Conservation (phyloP, 176 grass and related monocot genomes). For the Oryza meyeriana region DNA sequence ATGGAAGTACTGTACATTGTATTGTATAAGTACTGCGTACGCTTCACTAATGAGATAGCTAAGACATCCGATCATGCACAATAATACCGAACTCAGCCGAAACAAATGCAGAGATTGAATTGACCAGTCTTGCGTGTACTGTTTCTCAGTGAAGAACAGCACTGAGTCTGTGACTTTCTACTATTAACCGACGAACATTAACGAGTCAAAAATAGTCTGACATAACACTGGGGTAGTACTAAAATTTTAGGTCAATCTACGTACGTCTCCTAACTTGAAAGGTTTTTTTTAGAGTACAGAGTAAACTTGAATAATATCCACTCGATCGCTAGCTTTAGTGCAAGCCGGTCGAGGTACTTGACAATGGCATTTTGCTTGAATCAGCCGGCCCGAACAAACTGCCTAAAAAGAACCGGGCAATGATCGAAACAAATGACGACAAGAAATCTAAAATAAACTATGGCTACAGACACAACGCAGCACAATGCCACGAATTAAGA, state of each 20-base stretch:
- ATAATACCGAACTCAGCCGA: background rate
- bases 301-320: background rate
- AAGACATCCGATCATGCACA: too few relatives aligned
- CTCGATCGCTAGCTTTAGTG: background rate
- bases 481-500: background rate
- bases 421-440: conserved; percentile 1
- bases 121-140: background rate
- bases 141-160: background rate
- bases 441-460: background rate
- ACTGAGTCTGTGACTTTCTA: background rate
- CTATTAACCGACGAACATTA: background rate
- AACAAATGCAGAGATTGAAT: background rate
- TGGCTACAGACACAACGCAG: background rate
- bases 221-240: too few relatives aligned
- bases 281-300: background rate
- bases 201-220: too few relatives aligned
- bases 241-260: too few relatives aligned
- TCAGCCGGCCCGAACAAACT: background rate
- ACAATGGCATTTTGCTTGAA: background rate
- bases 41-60: too few relatives aligned
- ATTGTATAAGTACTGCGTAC: too few relatives aligned
- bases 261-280: background rate
- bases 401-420: background rate
- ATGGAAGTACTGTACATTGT: too few relatives aligned
- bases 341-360: background rate